phyloP scores from a whole-genome alignment of 1,284 basidiomycete genomes.

The Cutaneotrichosporon cyanovorans region DNA sequence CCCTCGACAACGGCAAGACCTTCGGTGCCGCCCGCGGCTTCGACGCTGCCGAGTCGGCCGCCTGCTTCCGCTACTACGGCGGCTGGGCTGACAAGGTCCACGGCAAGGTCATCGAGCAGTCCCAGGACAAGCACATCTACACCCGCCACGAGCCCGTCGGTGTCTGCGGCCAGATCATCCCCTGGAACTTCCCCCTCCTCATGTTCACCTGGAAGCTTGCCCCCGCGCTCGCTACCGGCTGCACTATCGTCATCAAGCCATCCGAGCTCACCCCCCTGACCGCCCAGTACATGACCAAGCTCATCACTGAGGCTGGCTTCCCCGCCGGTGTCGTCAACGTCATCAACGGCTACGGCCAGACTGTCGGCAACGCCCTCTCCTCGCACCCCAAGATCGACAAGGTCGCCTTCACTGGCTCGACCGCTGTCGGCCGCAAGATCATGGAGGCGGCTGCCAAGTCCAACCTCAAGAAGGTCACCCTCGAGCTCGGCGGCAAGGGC shows the following conservation, averaged over 20 bases:
- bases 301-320: conserved; percentile 55
- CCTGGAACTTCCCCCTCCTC: conserved; percentile 60
- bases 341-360: conserved; percentile 57
- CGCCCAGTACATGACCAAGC: conserved; percentile 45
- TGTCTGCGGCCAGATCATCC: conserved; percentile 71
- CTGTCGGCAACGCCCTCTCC: conserved; percentile 59
- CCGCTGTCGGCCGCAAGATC: conserved; percentile 52
- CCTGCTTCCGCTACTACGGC: conserved; percentile 57
- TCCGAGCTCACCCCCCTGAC: conserved; percentile 85
- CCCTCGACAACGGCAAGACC: conserved; percentile 68
- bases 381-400: conserved; percentile 50
- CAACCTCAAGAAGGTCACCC: conserved; percentile 65
- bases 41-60: conserved; percentile 60
- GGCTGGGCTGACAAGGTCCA: conserved; percentile 67
- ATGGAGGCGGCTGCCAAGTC: conserved; percentile 51
- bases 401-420: conserved; percentile 55
- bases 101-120: conserved; percentile 65
- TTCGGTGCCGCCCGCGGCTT: conserved; percentile 63
- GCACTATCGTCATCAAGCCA: conserved; percentile 75
- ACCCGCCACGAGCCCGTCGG: conserved; percentile 90
- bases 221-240: conserved; percentile 77
- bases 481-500: conserved; percentile 89
- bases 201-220: conserved; percentile 78
- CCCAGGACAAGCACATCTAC: conserved; percentile 52
- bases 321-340: conserved; percentile 65